Base-by-base conservation (phyloP, 1,139 yeast genomes). In the Sugiyamaella neomexicana region DNA sequence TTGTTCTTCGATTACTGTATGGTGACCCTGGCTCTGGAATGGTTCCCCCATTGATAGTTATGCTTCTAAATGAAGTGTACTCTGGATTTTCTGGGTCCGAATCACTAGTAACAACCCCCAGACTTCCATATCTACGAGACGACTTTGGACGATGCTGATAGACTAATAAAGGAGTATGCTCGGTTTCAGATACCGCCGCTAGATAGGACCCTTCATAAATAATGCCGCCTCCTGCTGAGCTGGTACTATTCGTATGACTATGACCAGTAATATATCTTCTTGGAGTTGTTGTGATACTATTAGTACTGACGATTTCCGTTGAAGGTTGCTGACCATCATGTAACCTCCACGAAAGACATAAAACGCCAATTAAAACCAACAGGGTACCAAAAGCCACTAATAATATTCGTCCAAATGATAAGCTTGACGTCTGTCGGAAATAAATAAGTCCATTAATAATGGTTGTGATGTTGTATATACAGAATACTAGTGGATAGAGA, bases 401-500 rank as follows among this genome's bases (percentile, higher is more conserved):
- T 1, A 68, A 52, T 6, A 79, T 73, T 58, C 76, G 80, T 13
- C 59, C 46, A 9, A 65, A 60, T 0, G 75, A 65, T 40, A 81
- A 68, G 37, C 70, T 68, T 16, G 72, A 70, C 58, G 80, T 72
- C 61, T 80, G 82, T 60, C 83, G 74, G 67, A 80, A 83, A 65
- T 82, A 89, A 2, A 82, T 75, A 56, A 89, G 70, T 41, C 90
- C 93, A 66, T 89, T 90, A 55, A 85, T 69, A 62, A 89, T 83
- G 61, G 88, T 86, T 59, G 81, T 76, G 54, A 88, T 72, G 70
- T 89, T 90, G 75, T 86, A 90, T 43, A 89, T 82, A 70, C 95
- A 85, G 68, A 90, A 90, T 52, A 91, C 88, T 59, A 90, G 74
- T 0, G 97, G 97, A 65, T 89, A 90, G 40, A 90, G 75, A 12